Conservation (phyloP, 495 filamentous ascomycete genomes). For the Penicillium simplicissimum region DNA sequence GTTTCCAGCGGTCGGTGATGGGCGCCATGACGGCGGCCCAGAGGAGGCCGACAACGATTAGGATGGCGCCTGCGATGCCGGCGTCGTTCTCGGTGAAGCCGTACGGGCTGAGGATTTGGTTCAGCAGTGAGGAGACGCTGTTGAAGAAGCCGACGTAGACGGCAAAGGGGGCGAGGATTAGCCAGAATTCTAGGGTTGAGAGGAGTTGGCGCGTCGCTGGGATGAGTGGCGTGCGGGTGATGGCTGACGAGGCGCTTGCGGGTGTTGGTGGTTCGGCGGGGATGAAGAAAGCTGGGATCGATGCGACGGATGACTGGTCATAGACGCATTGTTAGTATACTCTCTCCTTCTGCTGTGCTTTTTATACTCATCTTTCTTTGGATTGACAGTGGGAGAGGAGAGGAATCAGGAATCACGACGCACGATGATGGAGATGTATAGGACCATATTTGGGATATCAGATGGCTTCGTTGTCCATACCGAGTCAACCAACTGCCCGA, state of each 20-base stretch:
- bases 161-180: slow-evolving; percentile 72
- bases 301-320: slow-evolving; percentile 63
- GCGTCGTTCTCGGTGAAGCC: slow-evolving; percentile 77
- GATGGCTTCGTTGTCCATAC: slow-evolving; percentile 62
- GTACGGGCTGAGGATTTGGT: slow-evolving; percentile 86
- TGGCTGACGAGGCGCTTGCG: slow-evolving; percentile 52
- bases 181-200: slow-evolving; percentile 68
- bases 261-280: slow-evolving; percentile 78
- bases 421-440: slow-evolving; percentile 85
- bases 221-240: slow-evolving; percentile 51
- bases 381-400: background rate
- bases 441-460: slow-evolving; percentile 77
- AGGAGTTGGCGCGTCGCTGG: slow-evolving; percentile 48
- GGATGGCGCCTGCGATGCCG: slow-evolving; percentile 81
- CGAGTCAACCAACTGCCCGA: slow-evolving; percentile 84
- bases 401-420: slow-evolving; percentile 23
- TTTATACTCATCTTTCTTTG: background rate
- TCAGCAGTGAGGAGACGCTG: slow-evolving; percentile 81
- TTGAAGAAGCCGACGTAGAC: slow-evolving; percentile 94
- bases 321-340: slow-evolving; percentile 5
- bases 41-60: slow-evolving; percentile 89
- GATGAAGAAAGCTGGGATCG: slow-evolving; percentile 83
- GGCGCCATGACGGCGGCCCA: slow-evolving; percentile 73
- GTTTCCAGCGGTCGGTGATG: slow-evolving; percentile 80
- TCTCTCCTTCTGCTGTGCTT: background rate